A percentile compares a stretch with the other conserved stretches of the same genome.
phyloP scores from a whole-genome alignment of 768 basidiomycete genomes.

The Rhizopogon vinicolor region DNA sequence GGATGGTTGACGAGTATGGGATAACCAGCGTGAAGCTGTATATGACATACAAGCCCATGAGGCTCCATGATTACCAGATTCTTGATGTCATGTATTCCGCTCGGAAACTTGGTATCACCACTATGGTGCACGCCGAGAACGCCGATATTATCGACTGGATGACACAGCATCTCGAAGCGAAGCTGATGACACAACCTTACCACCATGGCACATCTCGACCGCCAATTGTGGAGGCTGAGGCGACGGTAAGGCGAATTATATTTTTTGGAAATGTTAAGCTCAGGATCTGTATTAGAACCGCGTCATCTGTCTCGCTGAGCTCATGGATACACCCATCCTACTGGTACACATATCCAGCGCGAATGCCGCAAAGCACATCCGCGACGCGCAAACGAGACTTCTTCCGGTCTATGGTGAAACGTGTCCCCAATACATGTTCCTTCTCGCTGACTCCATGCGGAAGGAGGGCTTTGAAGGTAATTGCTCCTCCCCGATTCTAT shows the following conservation, averaged over 20 bases:
- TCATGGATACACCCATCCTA: constrained; percentile 16
- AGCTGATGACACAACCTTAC: constrained; percentile 15
- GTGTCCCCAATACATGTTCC: constrained; percentile 14
- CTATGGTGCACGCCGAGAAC: constrained; percentile 16
- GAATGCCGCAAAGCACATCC: constrained; percentile 8
- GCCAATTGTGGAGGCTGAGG: constrained; percentile 14
- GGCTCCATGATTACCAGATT: constrained; percentile 27
- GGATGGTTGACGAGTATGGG: constrained; percentile 27
- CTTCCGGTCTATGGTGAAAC: constrained; percentile 17
- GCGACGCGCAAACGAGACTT: constrained; percentile 13
- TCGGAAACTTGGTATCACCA: constrained; percentile 14
- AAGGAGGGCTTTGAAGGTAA: constrained; percentile 11
- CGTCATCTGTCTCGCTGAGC: constrained; percentile 11
- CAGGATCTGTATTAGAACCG: constrained; percentile 5
- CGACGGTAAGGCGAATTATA: neutral
- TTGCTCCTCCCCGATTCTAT: neutral
- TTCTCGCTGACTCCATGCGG: constrained; percentile 12
- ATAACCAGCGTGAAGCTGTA: constrained; percentile 32
- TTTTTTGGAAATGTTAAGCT: neutral
- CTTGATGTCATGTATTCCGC: constrained; percentile 28
- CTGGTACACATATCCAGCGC: constrained; percentile 13
- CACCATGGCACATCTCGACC: constrained; percentile 17
- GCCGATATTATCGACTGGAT: constrained; percentile 16
- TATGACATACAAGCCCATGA: constrained; percentile 30
- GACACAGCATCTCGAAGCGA: constrained; percentile 10